Percentiles rank a stretch among this genome's conserved stretches.
phyloP scores from a whole-genome alignment of 2,329 filamentous ascomycete genomes.

The Thielaviopsis musarum region DNA sequence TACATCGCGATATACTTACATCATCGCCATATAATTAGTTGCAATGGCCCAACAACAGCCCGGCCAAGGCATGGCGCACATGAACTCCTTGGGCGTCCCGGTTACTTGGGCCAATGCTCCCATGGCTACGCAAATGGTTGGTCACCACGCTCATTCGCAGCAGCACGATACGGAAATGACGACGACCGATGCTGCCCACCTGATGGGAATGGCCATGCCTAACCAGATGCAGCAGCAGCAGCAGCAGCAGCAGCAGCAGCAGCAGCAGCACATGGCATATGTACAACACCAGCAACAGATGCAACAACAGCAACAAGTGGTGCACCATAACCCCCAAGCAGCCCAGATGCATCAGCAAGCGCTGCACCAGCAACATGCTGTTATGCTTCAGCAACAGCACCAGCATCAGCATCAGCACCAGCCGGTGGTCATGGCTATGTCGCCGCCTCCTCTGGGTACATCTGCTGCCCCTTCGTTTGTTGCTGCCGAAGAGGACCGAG shows the following conservation, averaged over 20 bases:
- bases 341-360: slow-evolving; percentile 11
- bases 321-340: slow-evolving; percentile 8
- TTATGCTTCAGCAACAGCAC: slow-evolving; percentile 25
- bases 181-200: slow-evolving; percentile 3
- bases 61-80: slow-evolving; percentile 9
- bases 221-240: slow-evolving; percentile 8
- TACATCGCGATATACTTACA: too few species aligned
- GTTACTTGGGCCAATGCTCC: slow-evolving; percentile 5
- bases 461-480: slow-evolving; percentile 4
- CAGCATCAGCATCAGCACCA: slow-evolving; percentile 24
- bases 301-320: slow-evolving; percentile 4
- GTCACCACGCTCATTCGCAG: slow-evolving; percentile 2
- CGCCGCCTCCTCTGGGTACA: slow-evolving; percentile 3
- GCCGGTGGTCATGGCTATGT: slow-evolving; percentile 6
- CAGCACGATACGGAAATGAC: slow-evolving; percentile 7
- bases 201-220: slow-evolving; percentile 9
- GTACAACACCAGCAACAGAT: neutral
- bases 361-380: slow-evolving; percentile 21
- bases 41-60: neutral
- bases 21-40: too few species aligned
- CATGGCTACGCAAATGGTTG: slow-evolving; percentile 4
- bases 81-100: slow-evolving; percentile 4
- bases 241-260: slow-evolving; percentile 1
- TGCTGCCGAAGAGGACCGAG: slow-evolving; percentile 7
- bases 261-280: neutral